Percentiles rank a stretch among this genome's conserved stretches.
These are phyloP conservation scores for Auricularia sp. DNA, from an alignment of 768 basidiomycete genomes.

Conservation along the genomic window DNA sequence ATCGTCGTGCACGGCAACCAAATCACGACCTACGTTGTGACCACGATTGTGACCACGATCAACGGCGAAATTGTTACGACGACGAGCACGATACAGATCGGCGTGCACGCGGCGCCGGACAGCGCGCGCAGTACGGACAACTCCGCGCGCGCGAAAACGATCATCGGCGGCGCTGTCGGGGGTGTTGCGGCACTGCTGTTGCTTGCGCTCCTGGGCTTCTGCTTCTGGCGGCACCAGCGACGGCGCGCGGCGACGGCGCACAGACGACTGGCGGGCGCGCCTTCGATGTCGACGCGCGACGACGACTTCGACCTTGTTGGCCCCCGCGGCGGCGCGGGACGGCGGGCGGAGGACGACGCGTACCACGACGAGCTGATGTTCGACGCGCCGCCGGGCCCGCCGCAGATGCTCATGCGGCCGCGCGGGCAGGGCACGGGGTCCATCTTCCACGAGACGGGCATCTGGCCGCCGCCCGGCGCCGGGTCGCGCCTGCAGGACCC, in stretches of 20 bases:
- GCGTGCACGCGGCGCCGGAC: not conserved
- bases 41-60: not conserved
- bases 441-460: constrained; percentile 3
- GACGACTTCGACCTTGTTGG: not conserved
- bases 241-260: not conserved
- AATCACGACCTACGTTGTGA: not conserved
- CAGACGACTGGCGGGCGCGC: not conserved
- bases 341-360: not conserved
- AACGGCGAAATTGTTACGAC: not conserved
- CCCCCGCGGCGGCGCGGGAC: not conserved
- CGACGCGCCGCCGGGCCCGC: not conserved
- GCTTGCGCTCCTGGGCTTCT: not conserved
- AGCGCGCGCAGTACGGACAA: not conserved
- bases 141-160: not conserved
- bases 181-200: not conserved
- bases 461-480: constrained; percentile 5
- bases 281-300: not conserved
- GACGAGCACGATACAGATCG: not conserved
- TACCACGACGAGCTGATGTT: not conserved
- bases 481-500: constrained; percentile 3
- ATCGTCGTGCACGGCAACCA: not conserved
- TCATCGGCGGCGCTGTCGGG: not conserved
- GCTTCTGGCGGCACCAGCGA: not conserved
- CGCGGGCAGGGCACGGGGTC: not conserved
- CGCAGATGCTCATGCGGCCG: constrained; percentile 2